Conservation (phyloP, 1,139 yeast species). For the Magnusiomyces ingens region DNA sequence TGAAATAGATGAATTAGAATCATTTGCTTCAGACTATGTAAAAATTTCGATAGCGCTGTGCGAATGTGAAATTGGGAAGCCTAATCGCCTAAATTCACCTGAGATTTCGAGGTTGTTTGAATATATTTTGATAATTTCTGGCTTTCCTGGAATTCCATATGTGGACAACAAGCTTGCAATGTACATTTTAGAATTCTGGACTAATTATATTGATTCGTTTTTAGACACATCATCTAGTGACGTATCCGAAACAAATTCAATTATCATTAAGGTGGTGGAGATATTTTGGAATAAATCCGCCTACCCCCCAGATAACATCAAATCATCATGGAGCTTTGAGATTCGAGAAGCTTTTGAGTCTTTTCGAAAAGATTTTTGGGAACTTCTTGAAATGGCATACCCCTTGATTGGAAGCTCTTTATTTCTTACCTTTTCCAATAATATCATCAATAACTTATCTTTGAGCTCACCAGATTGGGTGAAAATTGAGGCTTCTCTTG, state of each 20-base stretch:
- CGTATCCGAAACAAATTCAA: conserved; percentile 28
- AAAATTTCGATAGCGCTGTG: conserved; percentile 12
- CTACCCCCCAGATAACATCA: conserved; percentile 31
- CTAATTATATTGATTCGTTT: conserved; percentile 58
- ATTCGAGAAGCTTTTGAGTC: conserved; percentile 51
- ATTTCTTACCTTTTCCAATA: conserved; percentile 44
- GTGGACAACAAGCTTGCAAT: conserved; percentile 63
- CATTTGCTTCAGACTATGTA: conserved; percentile 10
- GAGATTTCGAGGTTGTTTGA: conserved; percentile 19
- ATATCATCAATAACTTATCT: conserved; percentile 31
- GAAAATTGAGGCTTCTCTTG: conserved; percentile 65
- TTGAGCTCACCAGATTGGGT: conserved; percentile 27
- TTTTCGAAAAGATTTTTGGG: conserved; percentile 68
- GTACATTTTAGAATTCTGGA: conserved; percentile 75
- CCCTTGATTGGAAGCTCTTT: conserved; percentile 55
- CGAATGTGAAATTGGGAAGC: conserved; percentile 8
- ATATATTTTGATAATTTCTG: conserved; percentile 48
- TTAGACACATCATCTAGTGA: conserved; percentile 43
- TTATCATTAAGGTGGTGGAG: conserved; percentile 43
- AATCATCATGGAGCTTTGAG: conserved; percentile 25
- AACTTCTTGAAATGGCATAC: conserved; percentile 63
- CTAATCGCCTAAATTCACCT: conserved; percentile 4
- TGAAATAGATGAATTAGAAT: conserved; percentile 15
- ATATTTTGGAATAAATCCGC: conserved; percentile 60
- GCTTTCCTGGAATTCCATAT: conserved; percentile 54